Evolutionary conservation across 192 early-diverging fungal genomes (phyloP).

Genomic region (Geranomyces variabilis): DNA sequence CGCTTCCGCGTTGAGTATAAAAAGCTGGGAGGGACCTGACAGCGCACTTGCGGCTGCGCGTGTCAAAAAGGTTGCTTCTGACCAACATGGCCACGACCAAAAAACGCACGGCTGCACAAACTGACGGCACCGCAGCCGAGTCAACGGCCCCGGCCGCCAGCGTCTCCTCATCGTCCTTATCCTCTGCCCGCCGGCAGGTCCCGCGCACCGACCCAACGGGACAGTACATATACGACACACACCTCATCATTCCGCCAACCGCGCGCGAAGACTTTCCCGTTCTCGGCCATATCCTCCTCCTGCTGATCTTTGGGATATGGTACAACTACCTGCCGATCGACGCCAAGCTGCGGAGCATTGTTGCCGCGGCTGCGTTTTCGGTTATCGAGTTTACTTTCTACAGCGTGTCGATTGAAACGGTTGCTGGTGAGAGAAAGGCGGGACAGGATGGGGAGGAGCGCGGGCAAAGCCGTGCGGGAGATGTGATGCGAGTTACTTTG

Average conservation of each 20-base stretch:
- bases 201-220: constrained; percentile 18
- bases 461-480: background rate
- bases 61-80: no score
- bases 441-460: background rate
- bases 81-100: no score
- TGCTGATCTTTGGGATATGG: background rate
- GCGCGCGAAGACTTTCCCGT: constrained; percentile 2
- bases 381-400: constrained; percentile 17
- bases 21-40: no score
- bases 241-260: constrained; percentile 17
- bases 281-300: constrained; percentile 2
- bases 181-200: no score
- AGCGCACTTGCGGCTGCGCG: no score
- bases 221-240: constrained; percentile 23
- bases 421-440: background rate
- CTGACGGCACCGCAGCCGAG: no score
- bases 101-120: no score
- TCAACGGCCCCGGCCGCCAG: no score
- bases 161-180: no score
- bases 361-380: constrained; percentile 11
- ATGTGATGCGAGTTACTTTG: no score
- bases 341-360: constrained; percentile 18
- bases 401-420: constrained; percentile 10
- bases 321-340: constrained; percentile 11
- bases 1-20: no score